Percentiles rank a stretch among this genome's conserved stretches.
These are phyloP conservation scores for Typha latifolia DNA, from an alignment of 176 grass and related monocot species.

Conservation along the genomic window DNA sequence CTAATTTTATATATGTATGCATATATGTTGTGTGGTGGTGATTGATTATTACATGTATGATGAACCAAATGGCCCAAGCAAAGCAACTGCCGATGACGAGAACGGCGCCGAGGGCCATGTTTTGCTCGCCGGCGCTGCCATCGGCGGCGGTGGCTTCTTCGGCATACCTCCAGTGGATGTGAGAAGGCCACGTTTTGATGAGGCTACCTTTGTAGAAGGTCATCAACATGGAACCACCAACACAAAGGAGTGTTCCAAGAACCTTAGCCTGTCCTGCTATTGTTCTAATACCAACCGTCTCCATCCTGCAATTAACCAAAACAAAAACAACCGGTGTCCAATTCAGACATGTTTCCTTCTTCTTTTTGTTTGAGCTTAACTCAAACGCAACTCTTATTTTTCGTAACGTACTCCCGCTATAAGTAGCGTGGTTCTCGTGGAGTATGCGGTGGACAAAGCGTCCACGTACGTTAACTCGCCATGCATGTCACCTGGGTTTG, in stretches of 20 bases:
- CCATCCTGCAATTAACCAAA: conserved; percentile 19
- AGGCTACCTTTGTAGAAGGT: conserved; percentile 35
- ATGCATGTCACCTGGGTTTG: too few species aligned
- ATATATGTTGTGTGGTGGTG: too few species aligned
- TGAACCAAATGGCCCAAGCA: conserved; percentile 75
- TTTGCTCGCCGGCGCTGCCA: neutral
- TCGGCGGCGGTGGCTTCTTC: neutral
- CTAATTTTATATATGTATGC: too few species aligned
- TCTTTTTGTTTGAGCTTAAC: too few species aligned
- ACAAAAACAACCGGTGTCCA: neutral
- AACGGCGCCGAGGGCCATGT: conserved; percentile 38
- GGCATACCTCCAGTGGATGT: conserved; percentile 42
- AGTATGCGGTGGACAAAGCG: too few species aligned
- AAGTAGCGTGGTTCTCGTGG: too few species aligned
- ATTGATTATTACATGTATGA: conserved; percentile 39
- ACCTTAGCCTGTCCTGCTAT: conserved; percentile 42
- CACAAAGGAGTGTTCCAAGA: conserved; percentile 15
- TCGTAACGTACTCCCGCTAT: too few species aligned
- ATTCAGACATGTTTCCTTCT: too few species aligned
- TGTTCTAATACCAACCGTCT: conserved; percentile 32
- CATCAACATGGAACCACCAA: conserved; percentile 33
- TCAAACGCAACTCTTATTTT: too few species aligned
- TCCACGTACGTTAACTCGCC: too few species aligned
- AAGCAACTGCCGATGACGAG: conserved; percentile 70
- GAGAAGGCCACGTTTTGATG: conserved; percentile 30